These are phyloP conservation scores for Phycomyces blakesleeanus DNA, from an alignment of 192 early-diverging fungal genomes.

Conservation along the genomic window DNA sequence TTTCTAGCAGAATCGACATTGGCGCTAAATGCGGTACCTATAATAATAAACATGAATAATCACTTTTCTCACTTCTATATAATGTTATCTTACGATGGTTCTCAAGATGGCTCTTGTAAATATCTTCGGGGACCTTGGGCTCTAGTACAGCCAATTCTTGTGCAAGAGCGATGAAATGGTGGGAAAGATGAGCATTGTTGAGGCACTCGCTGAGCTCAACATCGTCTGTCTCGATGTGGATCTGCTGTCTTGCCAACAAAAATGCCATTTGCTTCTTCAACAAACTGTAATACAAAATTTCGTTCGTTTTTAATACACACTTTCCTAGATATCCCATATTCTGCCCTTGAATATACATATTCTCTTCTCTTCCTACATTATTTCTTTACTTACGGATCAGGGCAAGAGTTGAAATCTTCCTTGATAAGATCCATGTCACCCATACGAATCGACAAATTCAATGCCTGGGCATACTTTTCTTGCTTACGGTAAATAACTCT, in stretches of 20 bases:
- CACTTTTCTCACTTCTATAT: slow-evolving; percentile 6
- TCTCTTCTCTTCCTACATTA: neutral
- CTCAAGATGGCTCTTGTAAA: slow-evolving; percentile 96
- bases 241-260: slow-evolving; percentile 85
- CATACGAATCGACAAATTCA: slow-evolving; percentile 83
- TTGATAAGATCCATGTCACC: slow-evolving; percentile 77
- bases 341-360: neutral
- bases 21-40: slow-evolving; percentile 59
- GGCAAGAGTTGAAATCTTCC: slow-evolving; percentile 82
- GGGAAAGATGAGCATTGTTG: slow-evolving; percentile 83
- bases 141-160: slow-evolving; percentile 93
- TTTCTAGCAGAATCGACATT: slow-evolving; percentile 91
- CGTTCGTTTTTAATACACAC: neutral
- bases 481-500: slow-evolving; percentile 88
- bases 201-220: slow-evolving; percentile 83
- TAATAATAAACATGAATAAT: neutral
- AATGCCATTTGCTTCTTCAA: slow-evolving; percentile 96
- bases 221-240: slow-evolving; percentile 83
- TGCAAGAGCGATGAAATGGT: slow-evolving; percentile 84
- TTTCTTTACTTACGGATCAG: slow-evolving; percentile 60
- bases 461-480: slow-evolving; percentile 75
- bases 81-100: slow-evolving; percentile 61
- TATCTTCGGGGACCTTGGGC: slow-evolving; percentile 94
- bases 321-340: neutral
- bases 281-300: slow-evolving; percentile 35